Base-by-base conservation (phyloP, 1,284 basidiomycete species). In the Fistulina hepatica region DNA sequence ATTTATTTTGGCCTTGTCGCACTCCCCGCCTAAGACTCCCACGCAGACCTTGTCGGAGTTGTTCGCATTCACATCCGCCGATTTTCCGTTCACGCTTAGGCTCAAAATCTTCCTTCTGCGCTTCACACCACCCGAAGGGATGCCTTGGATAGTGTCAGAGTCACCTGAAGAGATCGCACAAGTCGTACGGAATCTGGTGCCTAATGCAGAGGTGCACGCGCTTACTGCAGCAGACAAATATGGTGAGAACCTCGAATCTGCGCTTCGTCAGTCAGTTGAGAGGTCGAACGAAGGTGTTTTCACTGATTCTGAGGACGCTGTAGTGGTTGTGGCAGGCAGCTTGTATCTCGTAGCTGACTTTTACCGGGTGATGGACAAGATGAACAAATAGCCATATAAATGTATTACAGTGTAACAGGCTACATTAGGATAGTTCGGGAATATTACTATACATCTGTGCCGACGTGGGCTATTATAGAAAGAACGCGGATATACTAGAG, bases 291-390 rank as follows among this genome's bases (percentile, higher is more conserved):
- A 54, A 55, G 6, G 58, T 56, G 22, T 59, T n/a, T n/a, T n/a
- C n/a, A n/a, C n/a, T n/a, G n/a, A n/a, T n/a, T n/a, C n/a, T n/a
- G n/a, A n/a, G n/a, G n/a, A n/a, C n/a, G n/a, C n/a, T n/a, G n/a
- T 84, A 41, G 67, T 81, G 0, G 70, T 92, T 5, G 53, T 93
- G 1, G 81, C 86, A n/a, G 91, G 91, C 17, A 95, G 91, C 56
- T 55, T 94, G 49, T 95, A 94, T 59, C 70, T 93, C 32, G 83
- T 90, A 3, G 88, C 88, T 12, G 91, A 94, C 61, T 75, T 89
- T 41, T 93, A 92, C 63, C 65, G 88, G 40, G 48, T 81, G n/a
- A n/a, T n/a, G n/a, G n/a, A n/a, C n/a, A n/a, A n/a, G n/a, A n/a
- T n/a, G n/a, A n/a, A n/a, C n/a, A n/a, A n/a, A n/a, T n/a, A n/a